Base-by-base conservation (phyloP, 2,329 filamentous ascomycete genomes). In the Fusarium tuaranense region DNA sequence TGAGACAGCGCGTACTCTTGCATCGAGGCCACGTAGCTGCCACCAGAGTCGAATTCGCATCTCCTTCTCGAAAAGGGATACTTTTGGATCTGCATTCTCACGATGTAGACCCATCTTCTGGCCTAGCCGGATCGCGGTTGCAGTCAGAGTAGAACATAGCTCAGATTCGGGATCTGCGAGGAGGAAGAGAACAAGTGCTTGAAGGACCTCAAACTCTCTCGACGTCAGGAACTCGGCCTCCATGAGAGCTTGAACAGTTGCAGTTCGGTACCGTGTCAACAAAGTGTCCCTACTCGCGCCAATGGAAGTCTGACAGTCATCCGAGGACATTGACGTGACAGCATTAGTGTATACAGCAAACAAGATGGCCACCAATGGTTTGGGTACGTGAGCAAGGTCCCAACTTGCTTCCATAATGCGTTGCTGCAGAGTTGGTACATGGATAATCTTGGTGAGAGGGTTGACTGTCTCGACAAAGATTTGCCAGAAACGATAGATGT, bases 401-500 rank as follows among this genome's bases (percentile, higher is more conserved):
- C 80, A 82, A 8, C 68, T 77, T 2, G 79, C 80, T 9, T 82
- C 78, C 1, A 82, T 32, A 4, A 83, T 73, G 14, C 78, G 76
- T 18, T 80, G 78, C 14, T 82, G 79, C 1, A 81, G 68, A 5
- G 76, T 81, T 10, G 82, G 81, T 1, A 81, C 75, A 39, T 83
- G 82, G 0, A 82, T 38, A 3, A 83, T 76, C 65, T 82, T 83
- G 14, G 74, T 70, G 0, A 83, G 66, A 0, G 81, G 82, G 14
- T 83, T 81, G 34, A 82, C 78, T 0, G 67, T 72, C 39, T 83
- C 82, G 16, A 81, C 75, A 38, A 82, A 83, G 0, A 69, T 67
- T n/a, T 83, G 80, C 82, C 82, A 83, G 8, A 80, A 65, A 6
- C 72, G 76, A 27, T 78, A 79, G 7, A 82, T 80, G 0, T 77